Percentiles rank a stretch among this genome's conserved stretches.
Evolutionary conservation across 2,329 filamentous ascomycete species (phyloP).

Genomic region (Ilyonectria mors-panacis): DNA sequence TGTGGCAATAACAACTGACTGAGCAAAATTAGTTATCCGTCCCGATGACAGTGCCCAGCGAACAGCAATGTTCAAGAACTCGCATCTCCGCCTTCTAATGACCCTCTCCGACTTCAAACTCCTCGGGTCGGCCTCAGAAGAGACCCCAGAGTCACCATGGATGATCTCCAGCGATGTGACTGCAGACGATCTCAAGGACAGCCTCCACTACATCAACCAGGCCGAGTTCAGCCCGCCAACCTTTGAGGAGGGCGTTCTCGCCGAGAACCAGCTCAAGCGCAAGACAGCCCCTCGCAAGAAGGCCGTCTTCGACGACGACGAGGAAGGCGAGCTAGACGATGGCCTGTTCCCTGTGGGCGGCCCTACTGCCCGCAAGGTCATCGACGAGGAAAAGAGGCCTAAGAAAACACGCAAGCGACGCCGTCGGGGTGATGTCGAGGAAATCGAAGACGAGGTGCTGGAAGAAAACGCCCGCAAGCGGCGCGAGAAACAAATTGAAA

Average conservation of each 20-base stretch:
- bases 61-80: constrained; percentile 88
- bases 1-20: constrained; percentile 41
- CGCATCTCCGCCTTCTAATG: constrained; percentile 88
- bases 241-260: constrained; percentile 81
- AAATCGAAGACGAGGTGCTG: constrained; percentile 74
- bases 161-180: constrained; percentile 77
- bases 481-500: constrained; percentile 80
- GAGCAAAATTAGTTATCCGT: constrained; percentile 65
- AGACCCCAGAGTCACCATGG: constrained; percentile 85
- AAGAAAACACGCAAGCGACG: constrained; percentile 58
- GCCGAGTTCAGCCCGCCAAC: constrained; percentile 83
- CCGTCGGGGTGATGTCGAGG: constrained; percentile 64
- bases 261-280: constrained; percentile 84
- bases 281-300: constrained; percentile 71
- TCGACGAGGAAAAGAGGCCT: constrained; percentile 72
- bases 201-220: constrained; percentile 80
- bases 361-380: constrained; percentile 69
- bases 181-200: constrained; percentile 76
- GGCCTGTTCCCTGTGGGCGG: constrained; percentile 80
- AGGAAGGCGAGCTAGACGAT: constrained; percentile 67
- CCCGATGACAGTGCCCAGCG: constrained; percentile 77
- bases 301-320: constrained; percentile 80
- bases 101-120: constrained; percentile 80
- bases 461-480: constrained; percentile 74
- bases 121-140: constrained; percentile 68